Evolutionary conservation across 192 early-diverging fungal species (phyloP).

Genomic region (Umbelopsis vinacea): DNA sequence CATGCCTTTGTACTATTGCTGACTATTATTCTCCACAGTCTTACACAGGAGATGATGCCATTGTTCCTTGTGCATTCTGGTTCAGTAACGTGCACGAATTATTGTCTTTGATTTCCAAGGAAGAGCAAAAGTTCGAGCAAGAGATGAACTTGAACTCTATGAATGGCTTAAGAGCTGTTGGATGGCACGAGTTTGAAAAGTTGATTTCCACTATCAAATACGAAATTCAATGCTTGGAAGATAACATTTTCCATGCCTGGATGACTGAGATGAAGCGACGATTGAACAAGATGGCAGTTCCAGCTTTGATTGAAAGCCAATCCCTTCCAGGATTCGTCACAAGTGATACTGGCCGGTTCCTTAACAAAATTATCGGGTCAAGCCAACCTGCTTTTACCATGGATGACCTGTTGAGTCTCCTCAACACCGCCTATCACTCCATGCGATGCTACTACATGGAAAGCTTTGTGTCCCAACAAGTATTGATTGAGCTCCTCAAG

Average conservation of each 20-base stretch:
- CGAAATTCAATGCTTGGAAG: conserved; percentile 89
- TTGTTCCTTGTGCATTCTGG: conserved; percentile 90
- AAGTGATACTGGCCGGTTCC: conserved; percentile 88
- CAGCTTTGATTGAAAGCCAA: conserved; percentile 96
- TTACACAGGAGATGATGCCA: conserved; percentile 81
- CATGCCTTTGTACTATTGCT: not conserved
- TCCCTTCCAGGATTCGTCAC: conserved; percentile 92
- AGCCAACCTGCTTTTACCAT: conserved; percentile 84
- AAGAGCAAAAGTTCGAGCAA: conserved; percentile 69
- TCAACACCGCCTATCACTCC: conserved; percentile 92
- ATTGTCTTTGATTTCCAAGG: conserved; percentile 81
- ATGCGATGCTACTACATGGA: conserved; percentile 99
- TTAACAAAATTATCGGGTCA: conserved; percentile 86
- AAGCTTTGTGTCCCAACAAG: conserved; percentile 87
- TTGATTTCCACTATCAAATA: conserved; percentile 84
- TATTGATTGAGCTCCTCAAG: conserved; percentile 92
- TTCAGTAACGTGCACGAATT: conserved; percentile 96
- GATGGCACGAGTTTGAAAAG: conserved; percentile 75
- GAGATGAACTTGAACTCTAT: conserved; percentile 72
- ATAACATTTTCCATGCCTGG: conserved; percentile 98
- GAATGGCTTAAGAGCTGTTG: conserved; percentile 57
- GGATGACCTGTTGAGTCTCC: conserved; percentile 92
- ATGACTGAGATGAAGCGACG: conserved; percentile 97
- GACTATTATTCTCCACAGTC: conserved; percentile 43
- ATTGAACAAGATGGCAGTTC: conserved; percentile 92